Conservation (phyloP, 495 filamentous ascomycete genomes). For the Penicillium roqueforti region DNA sequence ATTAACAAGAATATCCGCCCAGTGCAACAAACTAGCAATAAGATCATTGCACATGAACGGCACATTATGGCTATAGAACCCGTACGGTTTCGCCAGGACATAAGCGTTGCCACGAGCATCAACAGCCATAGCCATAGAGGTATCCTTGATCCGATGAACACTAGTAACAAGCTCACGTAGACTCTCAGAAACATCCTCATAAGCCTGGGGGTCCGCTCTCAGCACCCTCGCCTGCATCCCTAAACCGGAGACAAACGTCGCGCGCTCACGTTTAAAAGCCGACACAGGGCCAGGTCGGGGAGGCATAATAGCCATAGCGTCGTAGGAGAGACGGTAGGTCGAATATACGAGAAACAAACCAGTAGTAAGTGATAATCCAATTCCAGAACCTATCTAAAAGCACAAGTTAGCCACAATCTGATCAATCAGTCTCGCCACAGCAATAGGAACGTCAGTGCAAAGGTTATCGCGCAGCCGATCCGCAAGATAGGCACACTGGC, state of each 20-base stretch:
- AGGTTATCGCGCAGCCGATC: slow-evolving; percentile 1
- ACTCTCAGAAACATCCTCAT: not conserved
- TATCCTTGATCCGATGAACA: not conserved
- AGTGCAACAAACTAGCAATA: slow-evolving; percentile 3
- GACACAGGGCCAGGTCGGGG: not conserved
- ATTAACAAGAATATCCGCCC: slow-evolving; percentile 4
- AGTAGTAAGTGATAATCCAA: not conserved
- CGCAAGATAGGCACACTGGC: not conserved
- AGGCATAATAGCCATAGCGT: not conserved
- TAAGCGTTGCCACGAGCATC: not conserved
- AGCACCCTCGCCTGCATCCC: not conserved
- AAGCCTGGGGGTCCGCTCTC: not conserved
- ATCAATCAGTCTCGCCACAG: not conserved
- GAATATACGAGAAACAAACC: not conserved
- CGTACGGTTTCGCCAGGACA: not conserved
- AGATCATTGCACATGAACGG: not conserved
- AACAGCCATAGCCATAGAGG: not conserved
- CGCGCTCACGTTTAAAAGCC: not conserved
- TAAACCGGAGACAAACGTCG: not conserved
- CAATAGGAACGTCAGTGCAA: not conserved
- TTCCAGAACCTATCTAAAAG: not conserved
- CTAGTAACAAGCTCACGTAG: not conserved
- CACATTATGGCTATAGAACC: not conserved
- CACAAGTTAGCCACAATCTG: not conserved
- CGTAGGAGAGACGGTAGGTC: not conserved